Evolutionary conservation across 495 filamentous ascomycete genomes (phyloP), one percentile per base, ranked within the genome.

Genomic region (Talaromyces adpressus): DNA sequence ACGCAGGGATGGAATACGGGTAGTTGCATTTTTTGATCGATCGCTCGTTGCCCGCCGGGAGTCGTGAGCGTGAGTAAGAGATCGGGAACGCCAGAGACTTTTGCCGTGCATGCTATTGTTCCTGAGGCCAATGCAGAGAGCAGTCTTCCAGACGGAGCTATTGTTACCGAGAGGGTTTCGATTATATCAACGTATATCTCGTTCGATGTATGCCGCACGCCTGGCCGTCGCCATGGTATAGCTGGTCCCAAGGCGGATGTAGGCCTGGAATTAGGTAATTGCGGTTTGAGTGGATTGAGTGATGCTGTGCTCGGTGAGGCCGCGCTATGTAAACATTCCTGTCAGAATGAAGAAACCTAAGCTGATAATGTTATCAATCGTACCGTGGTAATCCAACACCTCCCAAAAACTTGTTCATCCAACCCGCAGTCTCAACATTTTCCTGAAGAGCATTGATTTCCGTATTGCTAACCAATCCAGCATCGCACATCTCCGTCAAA

Each of bases 1-100:
- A 99, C 94, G 71, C 92, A 98, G 1, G 94, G 94, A 69, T 99
- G 94, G 70, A 99, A 99, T 0, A 97, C 92, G 0, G 93, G 93
- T n/a, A 96, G 75, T 63, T 92, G 87, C 61, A 98, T 82, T 25
- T 90, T 84, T 58, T 83, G 84, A 32, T 80, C 85, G 54, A 97
- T 82, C 51, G 85, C 83, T 73, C 89, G 88, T 76, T 88, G 69
- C 32, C 90, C 90, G 7, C 90, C 90, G 0, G 91, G 88, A 2
- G 89, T 82, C 1, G 87, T 86, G 49, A 99, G 83, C 8, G 85
- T 91, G 6, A 99, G 79, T 27, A 92, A 73, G 14, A 99, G 81
- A 68, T 98, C 95, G 4, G 94, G 94, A 27, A 97, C 85, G 6
- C 94, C 94, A 6, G 93, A 97, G 57, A 99, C 88, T 72, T 97